Evolutionary conservation across 2,329 filamentous ascomycete genomes (phyloP).

Genomic region (Penicillium decumbens): DNA sequence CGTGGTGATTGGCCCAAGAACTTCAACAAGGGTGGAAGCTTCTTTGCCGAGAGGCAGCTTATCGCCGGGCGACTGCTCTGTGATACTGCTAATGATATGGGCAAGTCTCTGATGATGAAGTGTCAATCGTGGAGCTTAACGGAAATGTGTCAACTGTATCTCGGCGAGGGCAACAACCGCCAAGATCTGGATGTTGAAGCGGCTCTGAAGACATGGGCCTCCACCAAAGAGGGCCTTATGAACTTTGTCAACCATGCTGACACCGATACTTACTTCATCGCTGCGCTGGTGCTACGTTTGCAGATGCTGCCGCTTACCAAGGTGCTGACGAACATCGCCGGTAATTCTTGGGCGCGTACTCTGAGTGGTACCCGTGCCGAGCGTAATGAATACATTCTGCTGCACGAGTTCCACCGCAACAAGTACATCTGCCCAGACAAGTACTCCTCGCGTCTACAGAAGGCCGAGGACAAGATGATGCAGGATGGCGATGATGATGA

Average conservation of each 20-base stretch:
- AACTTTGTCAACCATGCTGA: constrained; percentile 93
- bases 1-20: constrained; percentile 80
- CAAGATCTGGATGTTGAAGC: constrained; percentile 84
- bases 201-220: constrained; percentile 81
- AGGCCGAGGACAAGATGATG: constrained; percentile 64
- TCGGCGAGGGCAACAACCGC: constrained; percentile 66
- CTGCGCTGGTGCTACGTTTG: constrained; percentile 79
- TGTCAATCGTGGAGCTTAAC: constrained; percentile 98
- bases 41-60: constrained; percentile 88
- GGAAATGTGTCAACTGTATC: constrained; percentile 92
- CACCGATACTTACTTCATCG: constrained; percentile 92
- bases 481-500: constrained; percentile 62
- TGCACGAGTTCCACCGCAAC: constrained; percentile 93
- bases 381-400: constrained; percentile 97
- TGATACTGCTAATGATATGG: constrained; percentile 91
- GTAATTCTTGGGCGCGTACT: constrained; percentile 96
- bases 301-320: constrained; percentile 94
- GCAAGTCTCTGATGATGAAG: constrained; percentile 94
- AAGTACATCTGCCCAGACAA: constrained; percentile 99
- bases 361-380: constrained; percentile 93
- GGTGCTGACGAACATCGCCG: constrained; percentile 90
- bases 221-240: constrained; percentile 76
- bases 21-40: constrained; percentile 78
- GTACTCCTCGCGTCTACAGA: constrained; percentile 70
- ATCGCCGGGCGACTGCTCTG: constrained; percentile 86